A percentile compares a stretch with the other conserved stretches of the same genome.
These are phyloP conservation scores for Colletotrichum coccodes DNA, from an alignment of 2,329 filamentous ascomycete species.

Conservation along the genomic window DNA sequence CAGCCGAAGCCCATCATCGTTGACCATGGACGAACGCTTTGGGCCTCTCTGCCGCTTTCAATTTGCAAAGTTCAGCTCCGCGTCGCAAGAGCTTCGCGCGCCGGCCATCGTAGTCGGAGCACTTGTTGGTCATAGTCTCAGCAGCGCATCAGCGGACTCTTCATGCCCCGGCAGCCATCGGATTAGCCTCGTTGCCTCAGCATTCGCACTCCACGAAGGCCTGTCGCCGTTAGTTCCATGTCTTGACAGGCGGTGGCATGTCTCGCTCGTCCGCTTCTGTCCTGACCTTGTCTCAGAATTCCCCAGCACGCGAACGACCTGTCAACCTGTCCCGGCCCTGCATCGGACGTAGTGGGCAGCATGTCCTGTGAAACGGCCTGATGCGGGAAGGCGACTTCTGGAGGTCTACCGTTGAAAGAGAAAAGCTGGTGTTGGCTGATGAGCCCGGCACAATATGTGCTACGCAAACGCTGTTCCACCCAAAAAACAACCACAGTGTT, in stretches of 20 bases:
- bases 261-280: slow-evolving; percentile 24
- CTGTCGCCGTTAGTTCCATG: no score
- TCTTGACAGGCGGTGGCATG: background rate
- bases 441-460: background rate
- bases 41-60: background rate
- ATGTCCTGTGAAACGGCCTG: slow-evolving; percentile 26
- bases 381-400: slow-evolving; percentile 18
- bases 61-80: slow-evolving; percentile 6
- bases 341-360: slow-evolving; percentile 22
- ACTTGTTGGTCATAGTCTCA: slow-evolving; percentile 21
- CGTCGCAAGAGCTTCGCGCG: background rate
- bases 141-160: background rate
- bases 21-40: slow-evolving; percentile 6
- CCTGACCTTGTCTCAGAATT: slow-evolving; percentile 30
- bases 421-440: background rate
- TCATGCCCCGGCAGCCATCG: background rate
- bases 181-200: slow-evolving; percentile 1
- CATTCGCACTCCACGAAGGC: background rate
- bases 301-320: slow-evolving; percentile 14
- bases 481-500: background rate
- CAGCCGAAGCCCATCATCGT: background rate
- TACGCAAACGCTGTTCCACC: background rate
- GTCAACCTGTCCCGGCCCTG: slow-evolving; percentile 17
- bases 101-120: background rate
- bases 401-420: background rate